Evolutionary conservation across 495 filamentous ascomycete species (phyloP).

Genomic region (Aspergillus indologenus): DNA sequence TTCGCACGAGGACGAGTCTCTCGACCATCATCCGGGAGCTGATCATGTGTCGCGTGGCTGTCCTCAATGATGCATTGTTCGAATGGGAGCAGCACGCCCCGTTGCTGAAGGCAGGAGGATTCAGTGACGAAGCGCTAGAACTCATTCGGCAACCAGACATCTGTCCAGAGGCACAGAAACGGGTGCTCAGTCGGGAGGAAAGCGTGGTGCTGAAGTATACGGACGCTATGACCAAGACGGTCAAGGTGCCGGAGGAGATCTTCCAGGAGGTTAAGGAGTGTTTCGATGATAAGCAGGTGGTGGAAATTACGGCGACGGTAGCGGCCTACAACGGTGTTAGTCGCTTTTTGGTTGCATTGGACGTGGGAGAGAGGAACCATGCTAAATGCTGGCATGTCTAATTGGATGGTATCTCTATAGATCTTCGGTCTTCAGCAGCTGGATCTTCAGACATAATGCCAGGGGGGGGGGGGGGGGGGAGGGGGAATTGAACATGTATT

Average conservation of each 20-base stretch:
- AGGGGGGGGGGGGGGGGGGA: too few relatives aligned
- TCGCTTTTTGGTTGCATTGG: conserved; percentile 77
- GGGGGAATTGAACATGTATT: too few relatives aligned
- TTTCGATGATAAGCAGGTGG: conserved; percentile 66
- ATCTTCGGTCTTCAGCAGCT: too few relatives aligned
- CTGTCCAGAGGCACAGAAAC: conserved; percentile 14
- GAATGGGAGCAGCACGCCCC: conserved; percentile 79
- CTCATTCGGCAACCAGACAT: conserved; percentile 34
- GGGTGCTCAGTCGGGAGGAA: conserved; percentile 53
- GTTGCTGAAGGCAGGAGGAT: conserved; percentile 49
- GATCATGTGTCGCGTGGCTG: conserved; percentile 71
- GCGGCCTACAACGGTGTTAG: conserved; percentile 88
- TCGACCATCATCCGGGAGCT: conserved; percentile 62
- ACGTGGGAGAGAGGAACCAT: conserved; percentile 64
- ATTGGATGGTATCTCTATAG: too few relatives aligned
- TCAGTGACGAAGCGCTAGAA: conserved; percentile 49
- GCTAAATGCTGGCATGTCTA: neutral
- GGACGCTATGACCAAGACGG: conserved; percentile 71
- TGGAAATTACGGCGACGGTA: conserved; percentile 75
- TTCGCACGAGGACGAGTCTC: conserved; percentile 64
- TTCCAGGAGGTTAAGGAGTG: conserved; percentile 56
- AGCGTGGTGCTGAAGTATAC: conserved; percentile 65
- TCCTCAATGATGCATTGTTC: conserved; percentile 69
- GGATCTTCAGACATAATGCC: too few relatives aligned
- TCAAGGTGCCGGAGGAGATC: conserved; percentile 58